Conservation (phyloP, 2,329 filamentous ascomycete genomes). For the Westerdykella sp. region DNA sequence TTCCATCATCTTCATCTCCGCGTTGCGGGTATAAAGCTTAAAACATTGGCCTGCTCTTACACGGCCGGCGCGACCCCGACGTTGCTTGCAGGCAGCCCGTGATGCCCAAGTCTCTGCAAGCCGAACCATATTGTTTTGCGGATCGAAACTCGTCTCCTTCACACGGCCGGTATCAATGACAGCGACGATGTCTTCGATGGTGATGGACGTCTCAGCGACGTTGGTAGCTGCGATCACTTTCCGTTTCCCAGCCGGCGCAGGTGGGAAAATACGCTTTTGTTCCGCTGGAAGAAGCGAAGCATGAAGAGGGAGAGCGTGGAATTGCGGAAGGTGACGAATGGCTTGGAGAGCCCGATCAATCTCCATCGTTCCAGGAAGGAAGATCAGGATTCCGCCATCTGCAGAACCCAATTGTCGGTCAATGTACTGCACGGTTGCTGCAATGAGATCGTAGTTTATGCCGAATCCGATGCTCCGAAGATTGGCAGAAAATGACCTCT, state of each 20-base stretch:
- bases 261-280: slow-evolving; percentile 78
- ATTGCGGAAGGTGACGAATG: slow-evolving; percentile 56
- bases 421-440: slow-evolving; percentile 72
- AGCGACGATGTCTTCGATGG: slow-evolving; percentile 92
- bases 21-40: slow-evolving; percentile 84
- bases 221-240: slow-evolving; percentile 96
- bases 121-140: slow-evolving; percentile 86
- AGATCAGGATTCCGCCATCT: slow-evolving; percentile 87
- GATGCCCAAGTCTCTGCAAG: slow-evolving; percentile 95
- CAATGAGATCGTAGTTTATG: slow-evolving; percentile 87
- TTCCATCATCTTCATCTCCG: slow-evolving; percentile 78
- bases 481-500: slow-evolving; percentile 38
- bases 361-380: slow-evolving; percentile 85
- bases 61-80: slow-evolving; percentile 86
- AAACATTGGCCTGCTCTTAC: slow-evolving; percentile 89
- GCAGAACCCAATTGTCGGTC: slow-evolving; percentile 67
- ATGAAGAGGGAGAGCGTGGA: slow-evolving; percentile 82
- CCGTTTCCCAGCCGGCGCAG: slow-evolving; percentile 68
- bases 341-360: slow-evolving; percentile 74
- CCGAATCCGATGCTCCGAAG: slow-evolving; percentile 55
- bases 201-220: slow-evolving; percentile 96
- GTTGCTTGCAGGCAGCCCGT: slow-evolving; percentile 86
- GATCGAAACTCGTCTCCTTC: slow-evolving; percentile 93
- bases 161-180: slow-evolving; percentile 94
- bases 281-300: slow-evolving; percentile 85